Evolutionary conservation across 306 rosid genomes (phyloP), one percentile per base, ranked within the genome.

Genomic region (Hippophae rhamnoides): DNA sequence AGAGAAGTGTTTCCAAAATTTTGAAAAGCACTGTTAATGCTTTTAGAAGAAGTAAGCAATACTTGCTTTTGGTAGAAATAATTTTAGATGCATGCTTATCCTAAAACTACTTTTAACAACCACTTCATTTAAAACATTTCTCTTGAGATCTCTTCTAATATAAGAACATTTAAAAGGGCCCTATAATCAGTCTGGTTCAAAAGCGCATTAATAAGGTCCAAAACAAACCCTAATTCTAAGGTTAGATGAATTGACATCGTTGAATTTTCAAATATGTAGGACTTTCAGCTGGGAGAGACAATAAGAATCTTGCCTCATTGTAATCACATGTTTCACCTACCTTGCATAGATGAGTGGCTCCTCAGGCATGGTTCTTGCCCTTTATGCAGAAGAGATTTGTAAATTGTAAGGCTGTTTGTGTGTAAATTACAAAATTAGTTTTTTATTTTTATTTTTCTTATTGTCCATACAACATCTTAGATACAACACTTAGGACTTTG

Each of bases 311-410:
- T 93, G 71, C 99, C 99, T 44, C 95, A 88, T 57, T 93, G 99
- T 73, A 83, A 88, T 80, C 99, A 93, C 82, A 75, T 86, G 88
- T 93, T 93, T 76, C 99, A 93, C 76, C 77, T 88, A 58, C 95
- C 99, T 47, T 93, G 99, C 89, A 93, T 88, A 75, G 99, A 93
- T 72, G 78, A 80, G 75, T 93, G 99, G 99, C 97, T 93, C 60
- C 74, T 86, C 49, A 84, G 89, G 74, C 99, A 93, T 71, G 99
- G 89, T 60, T 93, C 99, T 75, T 93, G 99, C 75, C 99, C 99
- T 43, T 65, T 93, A 48, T 93, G 99, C 85, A 86, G 99, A 82
- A 86, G 99, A 80, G 99, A 86, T 88, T 81, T 93, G 79, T 88
- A 73, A 85, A 58, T 31, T 31, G 38, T 2, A 31, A 31, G 38